phyloP scores from a whole-genome alignment of 805 yeast genomes.

The Hermanozyma aechmeae region DNA sequence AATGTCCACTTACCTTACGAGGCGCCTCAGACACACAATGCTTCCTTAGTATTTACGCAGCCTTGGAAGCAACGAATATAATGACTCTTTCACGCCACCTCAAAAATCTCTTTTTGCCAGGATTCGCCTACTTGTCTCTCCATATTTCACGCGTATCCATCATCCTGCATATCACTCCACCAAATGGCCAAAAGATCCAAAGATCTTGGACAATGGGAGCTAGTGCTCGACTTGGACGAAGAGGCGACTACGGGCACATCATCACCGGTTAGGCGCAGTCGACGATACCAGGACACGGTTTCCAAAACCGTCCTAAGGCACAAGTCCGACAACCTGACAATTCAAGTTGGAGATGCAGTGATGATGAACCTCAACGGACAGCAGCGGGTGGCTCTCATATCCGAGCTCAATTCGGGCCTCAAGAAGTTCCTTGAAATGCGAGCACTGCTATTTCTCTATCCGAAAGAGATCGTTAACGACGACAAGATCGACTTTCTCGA shows the following conservation, averaged over 20 bases:
- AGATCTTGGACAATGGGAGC: slow-evolving; percentile 29
- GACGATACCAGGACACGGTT: no score
- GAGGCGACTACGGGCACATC: no score
- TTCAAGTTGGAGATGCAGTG: slow-evolving; percentile 47
- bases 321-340: slow-evolving; percentile 40
- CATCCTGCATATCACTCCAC: background rate
- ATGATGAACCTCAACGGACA: slow-evolving; percentile 17
- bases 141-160: background rate
- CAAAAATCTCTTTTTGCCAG: background rate
- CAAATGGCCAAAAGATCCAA: slow-evolving; percentile 11
- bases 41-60: background rate
- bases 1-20: background rate
- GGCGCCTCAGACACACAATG: background rate
- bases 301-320: no score
- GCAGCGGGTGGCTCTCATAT: slow-evolving; percentile 37
- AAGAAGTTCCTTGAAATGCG: slow-evolving; percentile 38
- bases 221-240: slow-evolving; percentile 8
- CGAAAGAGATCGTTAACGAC: slow-evolving; percentile 25
- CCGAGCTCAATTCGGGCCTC: slow-evolving; percentile 43
- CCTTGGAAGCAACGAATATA: background rate
- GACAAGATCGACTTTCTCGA: slow-evolving; percentile 10
- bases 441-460: slow-evolving; percentile 39
- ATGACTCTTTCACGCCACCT: background rate
- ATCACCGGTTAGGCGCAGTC: no score
- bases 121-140: background rate